phyloP scores from a whole-genome alignment of 2,329 filamentous ascomycete genomes.

The Diplodia sapinea region DNA sequence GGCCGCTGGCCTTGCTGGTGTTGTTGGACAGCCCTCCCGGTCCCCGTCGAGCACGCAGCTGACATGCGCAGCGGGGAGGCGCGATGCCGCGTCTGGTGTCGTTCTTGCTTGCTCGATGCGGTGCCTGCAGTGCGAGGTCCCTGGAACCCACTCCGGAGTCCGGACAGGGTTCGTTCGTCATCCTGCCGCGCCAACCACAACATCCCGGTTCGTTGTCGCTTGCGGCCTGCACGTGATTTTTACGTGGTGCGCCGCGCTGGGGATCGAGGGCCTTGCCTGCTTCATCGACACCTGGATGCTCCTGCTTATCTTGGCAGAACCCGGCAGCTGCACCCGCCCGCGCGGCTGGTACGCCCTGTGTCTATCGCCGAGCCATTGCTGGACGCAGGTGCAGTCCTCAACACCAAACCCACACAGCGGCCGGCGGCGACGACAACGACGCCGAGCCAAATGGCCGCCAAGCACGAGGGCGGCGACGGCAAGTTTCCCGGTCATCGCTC shows the following conservation, averaged over 20 bases:
- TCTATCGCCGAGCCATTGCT: too few relatives aligned
- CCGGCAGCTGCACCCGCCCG: background rate
- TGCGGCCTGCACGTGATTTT: constrained; percentile 6
- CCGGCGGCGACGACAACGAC: too few relatives aligned
- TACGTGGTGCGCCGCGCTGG: background rate
- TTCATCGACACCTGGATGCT: background rate
- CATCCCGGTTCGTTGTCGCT: background rate
- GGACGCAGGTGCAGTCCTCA: too few relatives aligned
- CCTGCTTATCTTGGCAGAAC: background rate
- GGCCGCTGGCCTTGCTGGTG: background rate
- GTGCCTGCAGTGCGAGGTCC: background rate
- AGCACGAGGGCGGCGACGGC: background rate
- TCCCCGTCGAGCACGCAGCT: background rate
- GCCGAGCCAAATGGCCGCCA: background rate
- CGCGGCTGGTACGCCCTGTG: background rate
- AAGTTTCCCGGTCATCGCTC: constrained; percentile 25
- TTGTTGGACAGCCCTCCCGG: background rate
- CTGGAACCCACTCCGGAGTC: background rate
- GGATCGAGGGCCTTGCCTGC: background rate
- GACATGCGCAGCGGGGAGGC: background rate
- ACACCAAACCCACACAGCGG: background rate
- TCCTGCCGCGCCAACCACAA: background rate
- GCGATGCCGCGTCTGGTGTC: background rate
- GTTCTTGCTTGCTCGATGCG: background rate
- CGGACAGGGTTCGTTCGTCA: constrained; percentile 9